Evolutionary conservation across 2,329 filamentous ascomycete genomes (phyloP).

Genomic region (Epichloe sibirici): DNA sequence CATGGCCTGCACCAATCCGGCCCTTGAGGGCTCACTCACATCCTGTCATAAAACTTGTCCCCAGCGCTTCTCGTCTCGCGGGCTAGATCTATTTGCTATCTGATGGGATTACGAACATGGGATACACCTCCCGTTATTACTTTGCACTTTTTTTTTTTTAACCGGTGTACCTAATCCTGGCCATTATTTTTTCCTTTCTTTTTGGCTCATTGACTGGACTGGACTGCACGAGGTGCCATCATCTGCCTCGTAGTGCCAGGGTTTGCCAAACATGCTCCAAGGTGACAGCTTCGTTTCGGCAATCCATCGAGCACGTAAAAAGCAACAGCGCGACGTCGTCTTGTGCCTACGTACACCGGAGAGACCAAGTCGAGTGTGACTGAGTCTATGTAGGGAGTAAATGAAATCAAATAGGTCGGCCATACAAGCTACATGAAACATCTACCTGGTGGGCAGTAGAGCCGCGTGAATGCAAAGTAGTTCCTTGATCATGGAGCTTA

Average conservation of each 20-base stretch:
- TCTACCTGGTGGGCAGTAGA: no score
- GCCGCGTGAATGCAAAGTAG: no score
- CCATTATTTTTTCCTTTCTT: no score
- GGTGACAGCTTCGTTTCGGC: no score
- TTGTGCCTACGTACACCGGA: not conserved
- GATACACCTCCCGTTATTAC: no score
- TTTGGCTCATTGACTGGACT: no score
- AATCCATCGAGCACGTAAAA: not conserved
- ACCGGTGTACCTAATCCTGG: not conserved
- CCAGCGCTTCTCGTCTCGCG: not conserved
- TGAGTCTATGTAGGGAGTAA: not conserved
- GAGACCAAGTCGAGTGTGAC: not conserved
- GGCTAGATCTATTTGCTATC: not conserved
- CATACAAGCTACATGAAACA: no score
- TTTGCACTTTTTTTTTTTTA: not conserved
- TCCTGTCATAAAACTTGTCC: not conserved
- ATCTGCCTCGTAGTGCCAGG: not conserved
- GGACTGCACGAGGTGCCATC: not conserved
- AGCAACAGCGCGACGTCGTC: not conserved
- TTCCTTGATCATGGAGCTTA: no score
- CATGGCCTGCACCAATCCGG: not conserved
- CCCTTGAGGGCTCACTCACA: not conserved
- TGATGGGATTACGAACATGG: not conserved
- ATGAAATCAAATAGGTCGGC: no score
- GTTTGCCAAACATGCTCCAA: not conserved